A percentile compares a stretch with the other conserved stretches of the same genome.
phyloP scores from a whole-genome alignment of 2,329 filamentous ascomycete species.

The Westerdykella aurantiaca region DNA sequence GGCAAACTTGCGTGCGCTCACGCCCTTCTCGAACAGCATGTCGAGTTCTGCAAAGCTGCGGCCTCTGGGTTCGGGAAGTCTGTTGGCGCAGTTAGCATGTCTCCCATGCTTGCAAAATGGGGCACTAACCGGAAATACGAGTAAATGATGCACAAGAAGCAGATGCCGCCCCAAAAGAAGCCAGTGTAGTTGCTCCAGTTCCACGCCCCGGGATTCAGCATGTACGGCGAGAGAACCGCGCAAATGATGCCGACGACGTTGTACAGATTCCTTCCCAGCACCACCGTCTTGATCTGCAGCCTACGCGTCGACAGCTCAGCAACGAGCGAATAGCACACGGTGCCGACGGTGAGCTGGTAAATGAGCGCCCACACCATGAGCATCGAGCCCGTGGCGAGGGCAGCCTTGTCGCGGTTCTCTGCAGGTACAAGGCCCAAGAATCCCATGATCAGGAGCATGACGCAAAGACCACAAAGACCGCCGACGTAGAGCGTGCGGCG shows the following conservation, averaged over 20 bases:
- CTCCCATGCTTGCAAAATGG: not conserved
- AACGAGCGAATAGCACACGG: conserved; percentile 84
- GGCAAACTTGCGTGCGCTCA: conserved; percentile 69
- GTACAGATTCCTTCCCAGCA: conserved; percentile 70
- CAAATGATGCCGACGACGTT: conserved; percentile 79
- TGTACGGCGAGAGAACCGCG: conserved; percentile 79
- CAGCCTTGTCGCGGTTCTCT: conserved; percentile 53
- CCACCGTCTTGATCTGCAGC: conserved; percentile 86
- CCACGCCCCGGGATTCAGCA: conserved; percentile 84
- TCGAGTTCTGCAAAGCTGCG: conserved; percentile 84
- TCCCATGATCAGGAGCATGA: conserved; percentile 76
- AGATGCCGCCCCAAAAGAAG: conserved; percentile 82
- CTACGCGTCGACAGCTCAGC: conserved; percentile 76
- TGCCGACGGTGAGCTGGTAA: conserved; percentile 83
- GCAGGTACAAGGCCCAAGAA: conserved; percentile 71
- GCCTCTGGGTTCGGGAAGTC: conserved; percentile 69
- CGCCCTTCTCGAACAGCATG: conserved; percentile 68
- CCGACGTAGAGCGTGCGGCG: conserved; percentile 71
- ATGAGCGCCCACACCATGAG: conserved; percentile 54
- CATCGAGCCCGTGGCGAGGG: conserved; percentile 74
- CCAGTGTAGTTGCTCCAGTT: conserved; percentile 82
- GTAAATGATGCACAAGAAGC: conserved; percentile 75
- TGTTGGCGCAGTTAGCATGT: not conserved
- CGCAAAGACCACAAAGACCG: conserved; percentile 62
- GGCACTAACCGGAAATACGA: conserved; percentile 59